Evolutionary conservation across 352 stramenopile genomes (phyloP).

Genomic region (Plasmopara muralis): DNA sequence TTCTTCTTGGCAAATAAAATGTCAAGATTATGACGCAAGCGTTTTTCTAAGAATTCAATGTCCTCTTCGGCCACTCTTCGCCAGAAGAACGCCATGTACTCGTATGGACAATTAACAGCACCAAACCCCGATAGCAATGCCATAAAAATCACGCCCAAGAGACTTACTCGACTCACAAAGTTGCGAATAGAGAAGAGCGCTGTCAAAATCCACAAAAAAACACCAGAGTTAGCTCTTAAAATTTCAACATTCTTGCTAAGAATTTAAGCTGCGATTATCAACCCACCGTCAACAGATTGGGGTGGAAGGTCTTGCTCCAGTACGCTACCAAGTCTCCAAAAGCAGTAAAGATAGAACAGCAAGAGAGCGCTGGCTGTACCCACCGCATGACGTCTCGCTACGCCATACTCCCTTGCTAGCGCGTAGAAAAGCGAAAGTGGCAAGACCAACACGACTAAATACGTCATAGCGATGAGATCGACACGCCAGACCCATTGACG

Average conservation of each 20-base stretch:
- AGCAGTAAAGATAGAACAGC: slow-evolving; percentile 59
- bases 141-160: slow-evolving; percentile 80
- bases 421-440: slow-evolving; percentile 73
- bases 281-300: slow-evolving; percentile 45
- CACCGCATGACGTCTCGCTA: slow-evolving; percentile 20
- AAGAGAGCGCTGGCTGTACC: slow-evolving; percentile 24
- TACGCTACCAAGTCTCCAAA: slow-evolving; percentile 60
- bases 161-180: slow-evolving; percentile 75
- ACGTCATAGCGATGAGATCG: slow-evolving; percentile 72
- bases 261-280: background rate
- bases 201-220: slow-evolving; percentile 7
- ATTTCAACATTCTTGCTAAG: background rate
- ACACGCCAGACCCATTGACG: slow-evolving; percentile 73
- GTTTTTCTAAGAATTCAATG: slow-evolving; percentile 76
- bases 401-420: slow-evolving; percentile 54
- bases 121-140: slow-evolving; percentile 75
- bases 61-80: slow-evolving; percentile 65
- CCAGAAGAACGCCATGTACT: slow-evolving; percentile 84
- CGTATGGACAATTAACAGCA: slow-evolving; percentile 79
- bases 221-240: slow-evolving; percentile 1
- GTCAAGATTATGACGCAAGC: slow-evolving; percentile 73
- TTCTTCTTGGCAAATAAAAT: slow-evolving; percentile 84
- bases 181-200: slow-evolving; percentile 72
- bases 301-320: slow-evolving; percentile 36
- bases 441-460: slow-evolving; percentile 68